Base-by-base conservation (phyloP, 2,329 filamentous ascomycete genomes). In the Fusarium siculi region DNA sequence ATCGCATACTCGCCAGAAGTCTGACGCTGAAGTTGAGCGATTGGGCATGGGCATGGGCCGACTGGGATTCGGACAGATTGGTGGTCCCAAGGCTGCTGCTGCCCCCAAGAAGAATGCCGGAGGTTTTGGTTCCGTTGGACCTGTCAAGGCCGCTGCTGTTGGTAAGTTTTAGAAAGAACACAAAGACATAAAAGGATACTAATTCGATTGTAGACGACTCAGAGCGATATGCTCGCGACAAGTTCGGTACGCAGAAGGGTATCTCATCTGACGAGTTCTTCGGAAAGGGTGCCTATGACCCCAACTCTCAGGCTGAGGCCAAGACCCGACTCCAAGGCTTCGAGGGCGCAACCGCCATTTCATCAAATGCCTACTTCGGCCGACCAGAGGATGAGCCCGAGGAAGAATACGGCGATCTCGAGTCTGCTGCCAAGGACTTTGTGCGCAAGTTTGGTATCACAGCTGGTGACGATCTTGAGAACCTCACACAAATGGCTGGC, bases 181-280 rank as follows among this genome's bases (percentile, higher is more conserved):
- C 7, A 37, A 30, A 19, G 10, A 8, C 16, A 19, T 34, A 21
- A 32, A 10, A 14, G 4, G 18, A 18, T 57, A 32, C 73, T 78
- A 57, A 78, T 47, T 9, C 15, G 7, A 23, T 9, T 40, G 30
- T 66, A 91, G 90, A 90, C 72, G 94, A 98, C 65, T 91, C 92
- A 61, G 91, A 98, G 78, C 91, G 90, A 79, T 97, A 94, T 80
- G 94, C 95, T 10, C 93, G 93, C 78, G 86, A 89, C 79, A 97
- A 97, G 83, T 99, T 99, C 79, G 96, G 95, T 68, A 84, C 84
- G 47, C 96, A 99, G 82, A 98, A 98, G 87, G 93, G 93, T 76
- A 99, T 99, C 76, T 98, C 95, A 1, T 98, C 95, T 1, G 96
- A 99, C 81, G 96, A 99, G 81, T 99, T 97, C 87, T 99, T 99